A percentile compares a stretch with the other conserved stretches of the same genome.
Evolutionary conservation across 768 basidiomycete species (phyloP).

Genomic region (Cyathus striatus): DNA sequence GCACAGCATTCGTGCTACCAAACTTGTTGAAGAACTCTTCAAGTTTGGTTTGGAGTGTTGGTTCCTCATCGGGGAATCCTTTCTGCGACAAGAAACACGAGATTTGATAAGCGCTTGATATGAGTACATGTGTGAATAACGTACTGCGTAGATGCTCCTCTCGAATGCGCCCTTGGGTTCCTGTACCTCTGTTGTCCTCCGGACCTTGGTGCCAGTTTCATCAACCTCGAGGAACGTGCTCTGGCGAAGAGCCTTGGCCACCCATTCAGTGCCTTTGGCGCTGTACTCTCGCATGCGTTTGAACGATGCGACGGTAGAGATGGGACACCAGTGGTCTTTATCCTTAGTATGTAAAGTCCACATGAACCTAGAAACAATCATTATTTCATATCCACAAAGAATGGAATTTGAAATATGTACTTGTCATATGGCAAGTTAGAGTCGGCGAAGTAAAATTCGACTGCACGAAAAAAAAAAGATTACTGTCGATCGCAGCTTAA

Average conservation of each 20-base stretch:
- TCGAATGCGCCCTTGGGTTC: slow-evolving; percentile 77
- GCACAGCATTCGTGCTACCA: slow-evolving; percentile 73
- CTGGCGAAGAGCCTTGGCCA: slow-evolving; percentile 59
- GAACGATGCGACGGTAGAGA: slow-evolving; percentile 86
- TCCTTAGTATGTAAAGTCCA: slow-evolving; percentile 84
- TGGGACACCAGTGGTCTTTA: slow-evolving; percentile 84
- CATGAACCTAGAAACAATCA: slow-evolving; percentile 66
- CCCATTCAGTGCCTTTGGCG: slow-evolving; percentile 57
- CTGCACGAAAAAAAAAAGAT: slow-evolving; percentile 30
- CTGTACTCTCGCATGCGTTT: slow-evolving; percentile 82
- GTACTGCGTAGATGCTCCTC: slow-evolving; percentile 83
- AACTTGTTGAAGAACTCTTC: slow-evolving; percentile 80
- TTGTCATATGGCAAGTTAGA: slow-evolving; percentile 93
- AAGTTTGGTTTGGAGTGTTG: slow-evolving; percentile 62
- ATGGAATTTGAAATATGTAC: slow-evolving; percentile 29
- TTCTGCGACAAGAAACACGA: slow-evolving; percentile 47
- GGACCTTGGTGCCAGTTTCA: slow-evolving; percentile 64
- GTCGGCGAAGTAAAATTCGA: slow-evolving; percentile 96
- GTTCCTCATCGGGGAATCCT: slow-evolving; percentile 72
- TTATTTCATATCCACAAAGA: background rate
- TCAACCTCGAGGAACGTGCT: slow-evolving; percentile 67
- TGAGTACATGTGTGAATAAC: slow-evolving; percentile 22
- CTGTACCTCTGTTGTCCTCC: slow-evolving; percentile 70
- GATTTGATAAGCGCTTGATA: background rate
- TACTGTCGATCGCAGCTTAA: background rate